Percentiles rank a stretch among this genome's conserved stretches.
Evolutionary conservation across 768 basidiomycete genomes (phyloP).

Genomic region (Lentinula edodes): DNA sequence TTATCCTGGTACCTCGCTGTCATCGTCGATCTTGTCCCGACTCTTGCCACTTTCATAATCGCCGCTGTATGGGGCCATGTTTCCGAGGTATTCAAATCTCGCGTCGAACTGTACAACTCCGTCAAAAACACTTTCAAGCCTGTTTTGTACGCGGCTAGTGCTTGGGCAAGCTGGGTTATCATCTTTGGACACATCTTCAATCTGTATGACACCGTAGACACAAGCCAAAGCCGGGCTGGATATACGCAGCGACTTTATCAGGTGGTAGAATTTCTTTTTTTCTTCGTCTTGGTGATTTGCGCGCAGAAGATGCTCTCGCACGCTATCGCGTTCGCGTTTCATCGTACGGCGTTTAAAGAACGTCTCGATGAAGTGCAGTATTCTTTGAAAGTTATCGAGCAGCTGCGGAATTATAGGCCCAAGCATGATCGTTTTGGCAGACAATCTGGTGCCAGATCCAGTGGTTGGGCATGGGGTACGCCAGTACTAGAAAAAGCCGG

Average conservation of each 20-base stretch:
- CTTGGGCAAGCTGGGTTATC: constrained; percentile 72
- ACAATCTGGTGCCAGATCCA: constrained; percentile 1
- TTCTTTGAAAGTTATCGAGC: constrained; percentile 57
- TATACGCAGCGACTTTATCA: constrained; percentile 63
- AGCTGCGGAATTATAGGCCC: constrained; percentile 61
- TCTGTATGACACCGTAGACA: constrained; percentile 39
- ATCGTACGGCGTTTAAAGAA: constrained; percentile 71
- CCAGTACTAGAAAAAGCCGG: constrained; percentile 44
- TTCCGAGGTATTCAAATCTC: constrained; percentile 60
- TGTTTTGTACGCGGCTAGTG: constrained; percentile 63
- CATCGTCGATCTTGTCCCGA: constrained; percentile 64
- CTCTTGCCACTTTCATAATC: constrained; percentile 45
- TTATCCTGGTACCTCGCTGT: constrained; percentile 78
- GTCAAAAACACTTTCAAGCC: constrained; percentile 70
- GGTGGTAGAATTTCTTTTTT: constrained; percentile 71
- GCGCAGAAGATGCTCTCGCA: constrained; percentile 67
- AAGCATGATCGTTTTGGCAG: constrained; percentile 21
- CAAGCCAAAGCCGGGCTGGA: constrained; percentile 40
- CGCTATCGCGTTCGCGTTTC: constrained; percentile 69
- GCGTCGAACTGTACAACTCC: constrained; percentile 64
- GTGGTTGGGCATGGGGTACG: constrained; percentile 19
- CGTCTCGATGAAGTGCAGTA: constrained; percentile 54
- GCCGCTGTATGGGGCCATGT: constrained; percentile 69
- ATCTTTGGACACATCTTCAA: constrained; percentile 63
- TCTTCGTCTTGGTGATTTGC: constrained; percentile 60